phyloP scores from a whole-genome alignment of 768 basidiomycete species.

The Amanita pseudoporphyria region DNA sequence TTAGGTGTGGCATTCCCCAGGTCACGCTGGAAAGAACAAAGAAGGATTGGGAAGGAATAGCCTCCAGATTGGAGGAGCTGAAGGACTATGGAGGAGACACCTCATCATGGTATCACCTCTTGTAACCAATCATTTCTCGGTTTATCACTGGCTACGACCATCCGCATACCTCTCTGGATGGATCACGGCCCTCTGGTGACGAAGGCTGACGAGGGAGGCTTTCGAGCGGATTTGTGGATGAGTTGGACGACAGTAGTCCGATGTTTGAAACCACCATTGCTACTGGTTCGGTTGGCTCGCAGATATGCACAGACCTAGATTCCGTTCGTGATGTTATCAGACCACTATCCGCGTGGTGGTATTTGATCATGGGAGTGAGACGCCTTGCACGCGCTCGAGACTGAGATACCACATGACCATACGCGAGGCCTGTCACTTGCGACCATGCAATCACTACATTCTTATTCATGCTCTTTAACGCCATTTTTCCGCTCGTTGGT shows the following conservation, averaged over 20 bases:
- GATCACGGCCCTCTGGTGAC: constrained; percentile 25
- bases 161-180: constrained; percentile 22
- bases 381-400: too few relatives aligned
- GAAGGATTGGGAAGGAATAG: constrained; percentile 22
- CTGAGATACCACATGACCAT: too few relatives aligned
- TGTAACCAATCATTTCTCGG: constrained; percentile 18
- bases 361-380: too few relatives aligned
- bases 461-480: constrained; percentile 4
- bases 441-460: background rate
- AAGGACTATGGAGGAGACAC: constrained; percentile 21
- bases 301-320: background rate
- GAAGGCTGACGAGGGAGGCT: background rate
- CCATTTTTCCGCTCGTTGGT: constrained; percentile 9
- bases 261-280: background rate
- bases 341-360: constrained; percentile 2
- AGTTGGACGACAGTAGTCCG: background rate
- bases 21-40: constrained; percentile 25
- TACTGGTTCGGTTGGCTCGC: background rate
- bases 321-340: too few relatives aligned
- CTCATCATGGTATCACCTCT: too few relatives aligned
- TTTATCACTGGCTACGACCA: constrained; percentile 20
- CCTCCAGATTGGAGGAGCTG: constrained; percentile 22
- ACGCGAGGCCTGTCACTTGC: too few relatives aligned
- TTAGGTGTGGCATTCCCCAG: constrained; percentile 27
- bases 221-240: background rate